These are phyloP conservation scores for Solanum pennellii DNA, from an alignment of 257 asterid species.

Conservation along the genomic window DNA sequence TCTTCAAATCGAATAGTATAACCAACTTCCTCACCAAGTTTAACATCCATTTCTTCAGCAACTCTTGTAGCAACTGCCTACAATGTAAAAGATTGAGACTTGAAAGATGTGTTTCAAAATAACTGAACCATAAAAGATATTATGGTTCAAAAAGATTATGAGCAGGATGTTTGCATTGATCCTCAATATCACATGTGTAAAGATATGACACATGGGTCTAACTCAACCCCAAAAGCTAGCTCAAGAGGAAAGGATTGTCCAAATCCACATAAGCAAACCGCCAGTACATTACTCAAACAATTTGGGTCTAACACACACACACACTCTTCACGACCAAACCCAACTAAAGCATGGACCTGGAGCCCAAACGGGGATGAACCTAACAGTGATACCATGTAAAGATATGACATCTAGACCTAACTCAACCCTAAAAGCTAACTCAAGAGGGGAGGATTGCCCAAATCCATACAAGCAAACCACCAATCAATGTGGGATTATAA, in stretches of 20 bases:
- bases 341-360: background rate
- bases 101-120: background rate
- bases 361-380: too few species aligned
- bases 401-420: background rate
- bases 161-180: background rate
- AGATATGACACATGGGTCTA: background rate
- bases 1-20: slow-evolving; percentile 96
- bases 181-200: background rate
- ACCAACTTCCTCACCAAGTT: slow-evolving; percentile 92
- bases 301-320: background rate
- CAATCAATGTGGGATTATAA: background rate
- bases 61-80: slow-evolving; percentile 87
- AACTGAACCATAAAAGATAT: background rate
- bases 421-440: background rate
- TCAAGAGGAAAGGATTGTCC: background rate
- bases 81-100: slow-evolving; percentile 4
- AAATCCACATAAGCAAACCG: background rate
- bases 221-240: background rate
- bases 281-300: background rate
- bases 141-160: background rate
- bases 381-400: too few species aligned
- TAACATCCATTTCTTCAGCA: slow-evolving; percentile 91
- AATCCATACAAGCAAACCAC: background rate
- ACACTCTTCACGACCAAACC: background rate
- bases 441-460: background rate